Percentiles rank a stretch among this genome's conserved stretches.
phyloP scores from a whole-genome alignment of 345 rosid species.

The Triadica sebifera region DNA sequence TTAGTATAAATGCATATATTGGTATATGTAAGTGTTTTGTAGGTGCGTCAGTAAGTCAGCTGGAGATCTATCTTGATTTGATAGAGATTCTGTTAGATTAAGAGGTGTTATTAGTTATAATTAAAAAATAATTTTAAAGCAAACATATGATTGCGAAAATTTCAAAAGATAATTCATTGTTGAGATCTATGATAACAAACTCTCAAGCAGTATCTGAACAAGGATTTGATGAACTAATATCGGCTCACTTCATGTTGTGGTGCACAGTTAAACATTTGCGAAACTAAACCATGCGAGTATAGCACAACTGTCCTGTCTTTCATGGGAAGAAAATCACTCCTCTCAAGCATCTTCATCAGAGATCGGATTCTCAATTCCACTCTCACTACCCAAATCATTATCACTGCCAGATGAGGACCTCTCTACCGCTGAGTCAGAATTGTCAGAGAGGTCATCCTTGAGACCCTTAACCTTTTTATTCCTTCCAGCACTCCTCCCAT shows the following conservation, averaged over 20 bases:
- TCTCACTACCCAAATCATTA: constrained; percentile 32
- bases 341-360: constrained; percentile 30
- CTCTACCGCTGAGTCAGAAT: constrained; percentile 22
- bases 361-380: constrained; percentile 49
- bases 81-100: too few species aligned
- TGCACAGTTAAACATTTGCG: neutral
- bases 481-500: constrained; percentile 17
- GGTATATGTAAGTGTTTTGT: too few species aligned
- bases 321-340: neutral
- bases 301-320: neutral
- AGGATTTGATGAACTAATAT: neutral
- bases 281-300: neutral
- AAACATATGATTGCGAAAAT: too few species aligned
- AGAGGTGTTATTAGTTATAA: too few species aligned
- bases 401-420: constrained; percentile 16
- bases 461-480: constrained; percentile 34
- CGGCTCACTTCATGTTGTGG: neutral
- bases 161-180: too few species aligned
- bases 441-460: constrained; percentile 25
- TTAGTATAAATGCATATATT: too few species aligned
- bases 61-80: too few species aligned
- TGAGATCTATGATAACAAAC: too few species aligned
- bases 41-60: too few species aligned
- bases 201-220: neutral
- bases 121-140: too few species aligned